Evolutionary conservation across 192 early-diverging fungal genomes (phyloP).

Genomic region (Pilobolus umbonatus): DNA sequence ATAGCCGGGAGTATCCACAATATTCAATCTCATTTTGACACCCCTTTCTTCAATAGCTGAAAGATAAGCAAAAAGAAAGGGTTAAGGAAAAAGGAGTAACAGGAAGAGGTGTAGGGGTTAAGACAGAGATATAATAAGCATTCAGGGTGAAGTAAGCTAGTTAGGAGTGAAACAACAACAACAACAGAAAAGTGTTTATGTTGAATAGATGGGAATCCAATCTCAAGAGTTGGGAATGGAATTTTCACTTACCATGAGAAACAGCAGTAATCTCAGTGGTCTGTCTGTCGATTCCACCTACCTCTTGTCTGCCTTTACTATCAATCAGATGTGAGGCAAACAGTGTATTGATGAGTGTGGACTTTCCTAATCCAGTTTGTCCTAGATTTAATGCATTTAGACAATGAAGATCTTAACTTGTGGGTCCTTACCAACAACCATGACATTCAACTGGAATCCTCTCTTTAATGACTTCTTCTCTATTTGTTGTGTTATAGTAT

Average conservation of each 20-base stretch:
- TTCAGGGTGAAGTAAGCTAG: too few species aligned
- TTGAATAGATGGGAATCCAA: too few species aligned
- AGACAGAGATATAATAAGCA: too few species aligned
- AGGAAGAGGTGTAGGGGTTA: too few species aligned
- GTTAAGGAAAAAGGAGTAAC: neutral
- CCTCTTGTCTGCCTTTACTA: conserved; percentile 78
- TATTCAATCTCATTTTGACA: conserved; percentile 88
- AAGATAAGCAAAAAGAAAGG: neutral
- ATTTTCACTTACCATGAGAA: conserved; percentile 63
- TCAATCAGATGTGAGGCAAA: conserved; percentile 96
- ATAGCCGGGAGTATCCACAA: conserved; percentile 97
- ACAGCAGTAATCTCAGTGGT: conserved; percentile 93
- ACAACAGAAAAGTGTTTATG: too few species aligned
- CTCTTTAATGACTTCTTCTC: conserved; percentile 96
- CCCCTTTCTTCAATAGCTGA: conserved; percentile 93
- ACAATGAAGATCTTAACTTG: neutral
- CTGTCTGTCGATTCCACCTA: conserved; percentile 79
- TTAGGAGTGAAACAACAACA: too few species aligned
- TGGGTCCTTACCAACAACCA: conserved; percentile 84
- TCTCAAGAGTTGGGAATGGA: neutral
- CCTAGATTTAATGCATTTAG: conserved; percentile 41
- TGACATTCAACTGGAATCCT: conserved; percentile 97
- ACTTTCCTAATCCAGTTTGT: conserved; percentile 96
- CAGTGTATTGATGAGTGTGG: conserved; percentile 97
- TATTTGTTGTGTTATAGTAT: conserved; percentile 95